These are phyloP conservation scores for Tylopilus subfusipes DNA, from an alignment of 768 basidiomycete species.

Conservation along the genomic window DNA sequence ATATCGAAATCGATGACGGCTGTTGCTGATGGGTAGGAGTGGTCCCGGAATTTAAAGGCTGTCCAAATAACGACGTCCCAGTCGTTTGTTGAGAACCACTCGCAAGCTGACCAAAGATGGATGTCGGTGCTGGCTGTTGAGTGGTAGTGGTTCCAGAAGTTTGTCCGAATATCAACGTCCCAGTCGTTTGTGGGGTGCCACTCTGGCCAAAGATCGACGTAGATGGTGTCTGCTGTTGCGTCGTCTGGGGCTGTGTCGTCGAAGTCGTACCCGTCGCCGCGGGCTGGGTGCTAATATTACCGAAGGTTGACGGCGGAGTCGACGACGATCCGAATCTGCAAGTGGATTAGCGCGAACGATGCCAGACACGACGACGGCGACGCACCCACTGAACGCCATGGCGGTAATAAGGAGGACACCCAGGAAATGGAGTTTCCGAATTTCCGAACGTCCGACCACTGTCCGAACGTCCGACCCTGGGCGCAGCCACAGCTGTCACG, in stretches of 20 bases:
- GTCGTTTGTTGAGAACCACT: constrained; percentile 3
- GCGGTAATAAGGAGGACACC: neutral
- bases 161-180: constrained; percentile 34
- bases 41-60: constrained; percentile 5
- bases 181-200: neutral
- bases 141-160: constrained; percentile 10
- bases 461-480: too few species aligned
- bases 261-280: constrained; percentile 16
- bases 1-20: constrained; percentile 22
- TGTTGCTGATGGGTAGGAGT: constrained; percentile 19
- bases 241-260: constrained; percentile 16
- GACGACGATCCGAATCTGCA: constrained; percentile 39
- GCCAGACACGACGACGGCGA: neutral
- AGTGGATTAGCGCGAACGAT: constrained; percentile 4
- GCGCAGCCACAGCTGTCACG: too few species aligned
- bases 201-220: neutral
- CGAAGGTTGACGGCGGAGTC: constrained; percentile 35
- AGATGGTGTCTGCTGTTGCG: constrained; percentile 16
- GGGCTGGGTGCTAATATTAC: constrained; percentile 21
- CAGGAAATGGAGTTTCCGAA: too few species aligned
- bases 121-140: constrained; percentile 17
- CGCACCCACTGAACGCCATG: constrained; percentile 25
- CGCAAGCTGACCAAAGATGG: constrained; percentile 26
- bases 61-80: constrained; percentile 9
- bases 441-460: too few species aligned